Evolutionary conservation across 2,329 filamentous ascomycete genomes (phyloP).

Genomic region (Hypoxylon sp.): DNA sequence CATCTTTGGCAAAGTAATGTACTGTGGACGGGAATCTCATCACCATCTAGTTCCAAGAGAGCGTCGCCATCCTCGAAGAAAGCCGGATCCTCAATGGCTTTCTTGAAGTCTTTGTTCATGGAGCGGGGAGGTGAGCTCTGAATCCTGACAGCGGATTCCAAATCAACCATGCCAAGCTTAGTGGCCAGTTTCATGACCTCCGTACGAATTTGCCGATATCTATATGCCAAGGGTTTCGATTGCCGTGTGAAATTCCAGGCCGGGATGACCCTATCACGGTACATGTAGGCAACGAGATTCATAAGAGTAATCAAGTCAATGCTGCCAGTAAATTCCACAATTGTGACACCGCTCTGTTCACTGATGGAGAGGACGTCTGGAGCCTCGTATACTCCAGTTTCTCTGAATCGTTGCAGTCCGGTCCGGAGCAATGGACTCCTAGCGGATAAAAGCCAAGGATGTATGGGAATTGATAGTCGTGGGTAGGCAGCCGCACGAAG

Average conservation of each 20-base stretch:
- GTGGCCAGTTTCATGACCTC: conserved; percentile 91
- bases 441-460: conserved; percentile 82
- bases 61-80: conserved; percentile 88
- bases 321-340: conserved; percentile 74
- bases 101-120: conserved; percentile 76
- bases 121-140: conserved; percentile 75
- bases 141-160: conserved; percentile 82
- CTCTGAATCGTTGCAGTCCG: conserved; percentile 69
- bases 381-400: conserved; percentile 66
- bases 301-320: conserved; percentile 83
- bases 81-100: conserved; percentile 73
- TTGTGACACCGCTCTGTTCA: conserved; percentile 61
- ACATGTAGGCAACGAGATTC: conserved; percentile 83
- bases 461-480: conserved; percentile 80
- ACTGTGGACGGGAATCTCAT: conserved; percentile 81
- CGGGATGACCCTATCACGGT: conserved; percentile 83
- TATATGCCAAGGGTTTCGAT: conserved; percentile 72
- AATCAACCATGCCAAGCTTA: conserved; percentile 74
- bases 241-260: conserved; percentile 86
- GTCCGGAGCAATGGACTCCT: conserved; percentile 77
- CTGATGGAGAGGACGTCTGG: conserved; percentile 72
- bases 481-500: conserved; percentile 72
- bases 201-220: conserved; percentile 82
- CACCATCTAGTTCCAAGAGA: conserved; percentile 80
- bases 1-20: conserved; percentile 84